Evolutionary conservation across 192 early-diverging fungal genomes (phyloP).

Genomic region (Bifiguratus adelaidae): DNA sequence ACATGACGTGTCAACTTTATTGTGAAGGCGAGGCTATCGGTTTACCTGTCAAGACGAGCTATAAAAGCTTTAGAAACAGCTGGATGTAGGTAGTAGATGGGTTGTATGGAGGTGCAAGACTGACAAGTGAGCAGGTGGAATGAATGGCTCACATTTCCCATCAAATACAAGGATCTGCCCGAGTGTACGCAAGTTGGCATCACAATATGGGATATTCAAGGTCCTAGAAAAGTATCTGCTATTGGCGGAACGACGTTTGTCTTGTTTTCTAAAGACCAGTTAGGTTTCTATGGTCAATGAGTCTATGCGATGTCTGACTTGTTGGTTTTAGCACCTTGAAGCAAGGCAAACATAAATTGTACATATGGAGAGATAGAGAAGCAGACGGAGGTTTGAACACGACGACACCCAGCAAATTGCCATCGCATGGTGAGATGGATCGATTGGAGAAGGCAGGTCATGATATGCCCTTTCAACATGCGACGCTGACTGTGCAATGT

Average conservation of each 20-base stretch:
- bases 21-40: slow-evolving; percentile 60
- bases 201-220: slow-evolving; percentile 71
- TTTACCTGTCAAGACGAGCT: slow-evolving; percentile 50
- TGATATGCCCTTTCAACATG: background rate
- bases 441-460: slow-evolving; percentile 68
- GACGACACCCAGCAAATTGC: slow-evolving; percentile 40
- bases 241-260: slow-evolving; percentile 69
- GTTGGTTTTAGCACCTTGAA: slow-evolving; percentile 51
- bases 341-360: slow-evolving; percentile 75
- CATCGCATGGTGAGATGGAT: slow-evolving; percentile 61
- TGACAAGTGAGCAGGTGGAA: slow-evolving; percentile 74
- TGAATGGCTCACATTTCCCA: slow-evolving; percentile 87
- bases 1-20: slow-evolving; percentile 53
- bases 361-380: slow-evolving; percentile 52
- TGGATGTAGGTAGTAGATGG: slow-evolving; percentile 29
- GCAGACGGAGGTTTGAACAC: slow-evolving; percentile 50
- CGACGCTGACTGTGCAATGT: background rate
- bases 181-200: slow-evolving; percentile 55
- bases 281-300: background rate
- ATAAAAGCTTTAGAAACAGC: slow-evolving; percentile 50
- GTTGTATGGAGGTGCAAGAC: background rate
- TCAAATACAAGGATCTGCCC: slow-evolving; percentile 81
- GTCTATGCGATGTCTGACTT: background rate
- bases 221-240: slow-evolving; percentile 59
- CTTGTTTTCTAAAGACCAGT: slow-evolving; percentile 78